A percentile compares a stretch with the other conserved stretches of the same genome.
Conservation (phyloP, 2,329 filamentous ascomycete species). For the Botryotinia calthae region DNA sequence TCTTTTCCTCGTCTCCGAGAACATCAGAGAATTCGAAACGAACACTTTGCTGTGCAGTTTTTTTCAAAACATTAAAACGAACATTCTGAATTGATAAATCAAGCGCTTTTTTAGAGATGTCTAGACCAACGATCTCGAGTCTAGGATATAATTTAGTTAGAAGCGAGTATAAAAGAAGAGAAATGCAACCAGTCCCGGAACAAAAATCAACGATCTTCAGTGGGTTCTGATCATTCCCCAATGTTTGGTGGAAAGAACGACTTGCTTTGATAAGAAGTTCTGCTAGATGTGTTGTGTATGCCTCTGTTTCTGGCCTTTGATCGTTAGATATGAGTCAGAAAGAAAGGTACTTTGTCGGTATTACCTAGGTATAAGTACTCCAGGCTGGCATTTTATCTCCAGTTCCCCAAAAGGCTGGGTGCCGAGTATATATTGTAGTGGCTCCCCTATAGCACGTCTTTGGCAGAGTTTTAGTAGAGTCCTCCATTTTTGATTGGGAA, state of each 20-base stretch:
- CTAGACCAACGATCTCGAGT: slow-evolving; percentile 67
- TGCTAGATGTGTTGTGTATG: slow-evolving; percentile 59
- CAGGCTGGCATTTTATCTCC: slow-evolving; percentile 71
- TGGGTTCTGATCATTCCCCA: neutral
- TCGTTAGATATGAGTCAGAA: slow-evolving; percentile 8
- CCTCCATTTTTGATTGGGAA: slow-evolving; percentile 24
- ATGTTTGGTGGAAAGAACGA: neutral
- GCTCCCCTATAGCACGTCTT: slow-evolving; percentile 59
- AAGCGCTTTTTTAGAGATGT: slow-evolving; percentile 67
- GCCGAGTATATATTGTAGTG: slow-evolving; percentile 86
- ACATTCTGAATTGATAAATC: slow-evolving; percentile 65
- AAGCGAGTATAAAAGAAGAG: slow-evolving; percentile 68
- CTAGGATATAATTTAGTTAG: slow-evolving; percentile 44
- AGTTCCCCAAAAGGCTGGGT: slow-evolving; percentile 83
- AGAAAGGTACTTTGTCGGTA: slow-evolving; percentile 21
- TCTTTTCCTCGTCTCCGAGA: neutral
- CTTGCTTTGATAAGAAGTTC: slow-evolving; percentile 11
- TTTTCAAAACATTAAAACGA: slow-evolving; percentile 46
- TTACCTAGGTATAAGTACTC: slow-evolving; percentile 81
- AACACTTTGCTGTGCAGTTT: neutral
- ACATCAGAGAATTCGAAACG: slow-evolving; percentile 10
- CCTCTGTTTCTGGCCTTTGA: slow-evolving; percentile 64
- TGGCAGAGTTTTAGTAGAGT: slow-evolving; percentile 46
- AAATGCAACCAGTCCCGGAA: slow-evolving; percentile 87
- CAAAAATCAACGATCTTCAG: slow-evolving; percentile 79